Base-by-base conservation (phyloP, 305 asterid species). In the Lippia alba region DNA sequence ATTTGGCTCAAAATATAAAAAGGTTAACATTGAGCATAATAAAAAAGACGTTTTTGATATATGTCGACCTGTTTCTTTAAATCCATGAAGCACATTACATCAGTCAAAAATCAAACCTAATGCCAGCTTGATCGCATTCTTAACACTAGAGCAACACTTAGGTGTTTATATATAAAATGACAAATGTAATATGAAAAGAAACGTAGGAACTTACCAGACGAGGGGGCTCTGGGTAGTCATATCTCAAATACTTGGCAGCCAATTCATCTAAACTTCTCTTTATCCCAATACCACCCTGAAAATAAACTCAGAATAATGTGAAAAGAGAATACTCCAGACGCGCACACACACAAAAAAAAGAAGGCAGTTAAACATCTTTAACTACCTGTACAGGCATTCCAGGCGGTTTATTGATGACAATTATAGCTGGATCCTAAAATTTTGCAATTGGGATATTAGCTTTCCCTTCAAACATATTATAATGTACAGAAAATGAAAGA, bases 361-460 rank as follows among this genome's bases (percentile, higher is more conserved):
- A 51, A 50, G 3, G 30, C 46, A 54, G 9, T 2, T 34, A 0
- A 69, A 15, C 12, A 32, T 15, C 67, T 48, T 64, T n/a, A 71
- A 45, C 18, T 74, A 94, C 97, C 97, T 94, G 99, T 62, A 94
- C 99, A 49, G 97, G 94, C 86, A 94, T 83, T 76, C 97, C 96
- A 55, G 91, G 94, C 0, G 97, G 99, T 85, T 91, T 94, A 73
- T 94, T 94, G 80, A 91, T 74, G 74, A 78, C 96, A 78, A 94
- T 78, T 66, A 91, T 80, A 12, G 94, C 91, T 48, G 83, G 76
- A 80, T 94, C 97, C 97, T 91, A 79, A 69, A 66, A 64, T 40
- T 12, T 49, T 17, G 64, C 1, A 40, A 75, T 24, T 30, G 20
- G 64, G 51, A 45, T 24, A 69, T 79, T 66, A 81, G 71, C 50